These are phyloP conservation scores for Tuber brumale DNA, from an alignment of 495 filamentous ascomycete species.

Conservation along the genomic window DNA sequence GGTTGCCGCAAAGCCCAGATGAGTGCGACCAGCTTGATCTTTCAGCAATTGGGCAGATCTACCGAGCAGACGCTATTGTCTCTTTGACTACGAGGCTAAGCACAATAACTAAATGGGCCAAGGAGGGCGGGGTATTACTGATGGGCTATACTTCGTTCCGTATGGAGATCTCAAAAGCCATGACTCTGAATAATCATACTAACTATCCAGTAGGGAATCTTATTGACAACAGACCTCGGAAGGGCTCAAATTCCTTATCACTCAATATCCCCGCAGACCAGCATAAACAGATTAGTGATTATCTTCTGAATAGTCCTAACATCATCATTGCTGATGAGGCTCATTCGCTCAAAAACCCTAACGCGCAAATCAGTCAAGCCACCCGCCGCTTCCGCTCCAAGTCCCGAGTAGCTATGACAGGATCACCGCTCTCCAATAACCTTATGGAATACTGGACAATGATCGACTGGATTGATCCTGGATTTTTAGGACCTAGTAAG, in stretches of 20 bases:
- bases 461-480: conserved; percentile 81
- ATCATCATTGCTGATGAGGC: conserved; percentile 88
- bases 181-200: conserved; percentile 1
- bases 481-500: conserved; percentile 58
- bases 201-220: conserved; percentile 28
- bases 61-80: conserved; percentile 32
- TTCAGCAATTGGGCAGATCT: conserved; percentile 35
- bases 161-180: conserved; percentile 8
- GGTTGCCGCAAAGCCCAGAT: conserved; percentile 51
- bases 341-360: conserved; percentile 65
- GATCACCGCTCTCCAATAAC: conserved; percentile 78
- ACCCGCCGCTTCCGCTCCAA: conserved; percentile 56
- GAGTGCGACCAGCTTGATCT: conserved; percentile 14
- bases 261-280: conserved; percentile 34
- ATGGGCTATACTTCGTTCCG: conserved; percentile 67
- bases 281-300: conserved; percentile 44
- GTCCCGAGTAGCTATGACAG: conserved; percentile 78
- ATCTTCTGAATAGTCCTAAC: conserved; percentile 56
- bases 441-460: conserved; percentile 75
- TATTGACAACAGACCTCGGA: conserved; percentile 43
- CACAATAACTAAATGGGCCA: conserved; percentile 54
- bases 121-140: conserved; percentile 64
- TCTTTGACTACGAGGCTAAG: conserved; percentile 42
- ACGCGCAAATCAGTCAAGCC: conserved; percentile 49
- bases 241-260: conserved; percentile 13